These are phyloP conservation scores for Daedaleopsis sinensis DNA, from an alignment of 768 basidiomycete genomes.

Conservation along the genomic window DNA sequence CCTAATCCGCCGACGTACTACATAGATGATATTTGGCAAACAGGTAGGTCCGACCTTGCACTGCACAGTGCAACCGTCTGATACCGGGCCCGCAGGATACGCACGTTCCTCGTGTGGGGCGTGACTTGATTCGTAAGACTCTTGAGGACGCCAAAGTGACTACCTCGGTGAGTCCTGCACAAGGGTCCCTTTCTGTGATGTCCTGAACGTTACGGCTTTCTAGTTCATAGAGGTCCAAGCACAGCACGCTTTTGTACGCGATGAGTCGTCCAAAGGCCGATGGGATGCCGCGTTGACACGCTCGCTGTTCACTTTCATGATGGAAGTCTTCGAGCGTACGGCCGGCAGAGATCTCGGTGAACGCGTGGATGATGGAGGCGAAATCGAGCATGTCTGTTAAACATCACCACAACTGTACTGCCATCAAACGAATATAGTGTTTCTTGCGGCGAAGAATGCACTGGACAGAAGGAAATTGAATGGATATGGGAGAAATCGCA, in stretches of 20 bases:
- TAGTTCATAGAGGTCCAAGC: slow-evolving; percentile 96
- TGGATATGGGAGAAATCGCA: slow-evolving; percentile 8
- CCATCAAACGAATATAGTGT: no score
- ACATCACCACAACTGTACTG: neutral
- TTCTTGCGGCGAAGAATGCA: slow-evolving; percentile 5
- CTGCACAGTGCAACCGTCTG: neutral
- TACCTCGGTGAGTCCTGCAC: slow-evolving; percentile 58
- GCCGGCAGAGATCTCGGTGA: slow-evolving; percentile 86
- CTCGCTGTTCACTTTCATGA: slow-evolving; percentile 81
- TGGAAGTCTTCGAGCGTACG: slow-evolving; percentile 92
- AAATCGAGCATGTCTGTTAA: slow-evolving; percentile 81
- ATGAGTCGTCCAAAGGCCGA: slow-evolving; percentile 88
- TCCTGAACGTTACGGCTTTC: neutral
- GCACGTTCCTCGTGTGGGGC: slow-evolving; percentile 85
- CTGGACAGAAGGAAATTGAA: slow-evolving; percentile 1
- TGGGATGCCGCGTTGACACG: slow-evolving; percentile 94
- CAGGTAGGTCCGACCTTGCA: slow-evolving; percentile 52
- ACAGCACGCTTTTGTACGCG: slow-evolving; percentile 95
- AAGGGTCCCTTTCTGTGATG: neutral
- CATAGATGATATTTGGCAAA: slow-evolving; percentile 93
- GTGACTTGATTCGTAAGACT: slow-evolving; percentile 80
- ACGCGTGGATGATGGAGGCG: slow-evolving; percentile 43
- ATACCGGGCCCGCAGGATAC: slow-evolving; percentile 73
- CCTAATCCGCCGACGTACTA: neutral
- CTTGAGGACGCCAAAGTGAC: slow-evolving; percentile 81